phyloP scores from a whole-genome alignment of 169 alveolate genomes.

The Fabrea salina region DNA sequence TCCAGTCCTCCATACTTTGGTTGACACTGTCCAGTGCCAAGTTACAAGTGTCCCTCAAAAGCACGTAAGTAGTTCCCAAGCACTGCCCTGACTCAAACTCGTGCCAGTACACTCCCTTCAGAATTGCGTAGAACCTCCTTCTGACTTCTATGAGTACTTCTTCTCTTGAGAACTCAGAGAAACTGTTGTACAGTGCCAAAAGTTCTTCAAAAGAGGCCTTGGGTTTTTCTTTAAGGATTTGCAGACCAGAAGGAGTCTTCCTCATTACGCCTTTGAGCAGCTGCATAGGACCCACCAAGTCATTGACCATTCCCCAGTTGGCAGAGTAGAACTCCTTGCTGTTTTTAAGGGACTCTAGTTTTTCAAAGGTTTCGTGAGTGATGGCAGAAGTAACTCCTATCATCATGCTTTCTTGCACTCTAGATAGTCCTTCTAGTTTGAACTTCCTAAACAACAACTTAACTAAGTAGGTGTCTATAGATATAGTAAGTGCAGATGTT shows the following conservation, averaged over 20 bases:
- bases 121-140: background rate
- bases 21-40: background rate
- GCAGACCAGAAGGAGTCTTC: background rate
- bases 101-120: slow-evolving; percentile 32
- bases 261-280: background rate
- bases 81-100: slow-evolving; percentile 34
- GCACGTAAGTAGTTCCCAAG: background rate
- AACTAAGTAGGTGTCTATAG: background rate
- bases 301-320: slow-evolving; percentile 10
- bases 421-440: background rate
- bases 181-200: background rate
- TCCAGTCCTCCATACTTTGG: slow-evolving; percentile 21
- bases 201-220: background rate
- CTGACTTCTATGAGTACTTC: slow-evolving; percentile 2
- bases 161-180: background rate
- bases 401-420: slow-evolving; percentile 27
- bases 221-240: slow-evolving; percentile 1
- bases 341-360: background rate
- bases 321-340: background rate
- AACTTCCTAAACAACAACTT: background rate
- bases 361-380: slow-evolving; percentile 4
- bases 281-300: background rate
- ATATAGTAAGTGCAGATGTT: slow-evolving; percentile 1
- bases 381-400: slow-evolving; percentile 24
- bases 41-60: slow-evolving; percentile 6